These are phyloP conservation scores for Phragmites australis DNA, from an alignment of 176 grass and related monocot genomes.

Conservation along the genomic window DNA sequence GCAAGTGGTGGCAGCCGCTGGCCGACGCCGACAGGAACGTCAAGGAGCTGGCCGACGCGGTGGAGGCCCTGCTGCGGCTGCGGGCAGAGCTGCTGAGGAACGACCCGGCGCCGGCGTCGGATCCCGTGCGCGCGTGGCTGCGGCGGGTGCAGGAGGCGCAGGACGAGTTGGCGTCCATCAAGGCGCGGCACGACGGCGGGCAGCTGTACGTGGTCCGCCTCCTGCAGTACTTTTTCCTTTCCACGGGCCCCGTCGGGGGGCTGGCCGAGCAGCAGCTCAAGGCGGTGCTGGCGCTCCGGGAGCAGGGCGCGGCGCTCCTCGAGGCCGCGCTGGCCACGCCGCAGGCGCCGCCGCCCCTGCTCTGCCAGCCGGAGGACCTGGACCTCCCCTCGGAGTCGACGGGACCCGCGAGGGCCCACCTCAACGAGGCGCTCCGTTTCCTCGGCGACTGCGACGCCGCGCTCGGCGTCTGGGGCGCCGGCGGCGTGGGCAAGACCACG, in stretches of 20 bases:
- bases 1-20: constrained; percentile 69
- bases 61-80: constrained; percentile 44
- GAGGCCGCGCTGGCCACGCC: constrained; percentile 41
- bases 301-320: constrained; percentile 44
- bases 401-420: not conserved
- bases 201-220: constrained; percentile 56
- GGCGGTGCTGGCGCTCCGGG: constrained; percentile 35
- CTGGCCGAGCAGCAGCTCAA: constrained; percentile 49
- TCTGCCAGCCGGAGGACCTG: constrained; percentile 46
- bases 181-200: constrained; percentile 38
- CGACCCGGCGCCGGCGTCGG: constrained; percentile 26
- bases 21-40: constrained; percentile 42
- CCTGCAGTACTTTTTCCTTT: constrained; percentile 49
- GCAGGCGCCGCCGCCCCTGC: constrained; percentile 44
- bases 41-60: constrained; percentile 47
- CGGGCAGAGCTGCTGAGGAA: constrained; percentile 33
- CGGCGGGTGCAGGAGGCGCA: constrained; percentile 52
- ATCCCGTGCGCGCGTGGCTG: constrained; percentile 49
- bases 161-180: constrained; percentile 49
- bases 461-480: constrained; percentile 56
- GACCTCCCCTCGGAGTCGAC: constrained; percentile 25
- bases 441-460: constrained; percentile 44
- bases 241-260: constrained; percentile 34
- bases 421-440: constrained; percentile 54
- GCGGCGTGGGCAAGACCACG: constrained; percentile 68